Conservation (phyloP, 768 basidiomycete species). For the Pholiota microspora region DNA sequence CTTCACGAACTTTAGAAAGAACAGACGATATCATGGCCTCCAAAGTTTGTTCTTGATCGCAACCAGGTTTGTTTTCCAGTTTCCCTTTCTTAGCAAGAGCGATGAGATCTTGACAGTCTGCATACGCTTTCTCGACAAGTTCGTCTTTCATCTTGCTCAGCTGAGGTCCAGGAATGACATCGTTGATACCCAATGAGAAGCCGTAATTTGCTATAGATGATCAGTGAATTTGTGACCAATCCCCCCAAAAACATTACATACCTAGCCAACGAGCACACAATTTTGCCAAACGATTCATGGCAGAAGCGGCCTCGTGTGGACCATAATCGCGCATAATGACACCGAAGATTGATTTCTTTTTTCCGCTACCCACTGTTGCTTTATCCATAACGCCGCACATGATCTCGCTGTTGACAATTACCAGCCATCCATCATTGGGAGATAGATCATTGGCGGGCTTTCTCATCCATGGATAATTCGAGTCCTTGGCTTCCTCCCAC, state of each 20-base stretch:
- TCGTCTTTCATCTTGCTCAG: conserved; percentile 80
- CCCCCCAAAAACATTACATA: conserved; percentile 29
- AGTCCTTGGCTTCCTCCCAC: conserved; percentile 68
- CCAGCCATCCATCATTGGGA: conserved; percentile 97
- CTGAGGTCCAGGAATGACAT: conserved; percentile 91
- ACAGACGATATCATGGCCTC: conserved; percentile 95
- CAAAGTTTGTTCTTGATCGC: conserved; percentile 93
- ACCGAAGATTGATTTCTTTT: conserved; percentile 99
- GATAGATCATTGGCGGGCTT: conserved; percentile 78
- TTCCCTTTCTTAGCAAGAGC: conserved; percentile 87
- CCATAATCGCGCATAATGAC: conserved; percentile 98
- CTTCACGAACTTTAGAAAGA: conserved; percentile 92
- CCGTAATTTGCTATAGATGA: conserved; percentile 83
- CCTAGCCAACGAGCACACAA: conserved; percentile 93
- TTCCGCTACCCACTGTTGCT: conserved; percentile 94
- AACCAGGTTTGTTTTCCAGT: conserved; percentile 96
- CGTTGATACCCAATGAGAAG: conserved; percentile 97
- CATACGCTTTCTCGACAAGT: conserved; percentile 87
- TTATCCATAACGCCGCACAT: conserved; percentile 99
- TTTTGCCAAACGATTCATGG: conserved; percentile 96
- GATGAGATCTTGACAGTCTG: conserved; percentile 83
- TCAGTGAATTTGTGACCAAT: not conserved
- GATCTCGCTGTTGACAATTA: conserved; percentile 95
- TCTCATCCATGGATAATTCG: conserved; percentile 58
- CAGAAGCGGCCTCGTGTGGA: conserved; percentile 86